A percentile compares a stretch with the other conserved stretches of the same genome.
Evolutionary conservation across 179 eudicot species (phyloP).

Genomic region (Sideroxylon spinosum): DNA sequence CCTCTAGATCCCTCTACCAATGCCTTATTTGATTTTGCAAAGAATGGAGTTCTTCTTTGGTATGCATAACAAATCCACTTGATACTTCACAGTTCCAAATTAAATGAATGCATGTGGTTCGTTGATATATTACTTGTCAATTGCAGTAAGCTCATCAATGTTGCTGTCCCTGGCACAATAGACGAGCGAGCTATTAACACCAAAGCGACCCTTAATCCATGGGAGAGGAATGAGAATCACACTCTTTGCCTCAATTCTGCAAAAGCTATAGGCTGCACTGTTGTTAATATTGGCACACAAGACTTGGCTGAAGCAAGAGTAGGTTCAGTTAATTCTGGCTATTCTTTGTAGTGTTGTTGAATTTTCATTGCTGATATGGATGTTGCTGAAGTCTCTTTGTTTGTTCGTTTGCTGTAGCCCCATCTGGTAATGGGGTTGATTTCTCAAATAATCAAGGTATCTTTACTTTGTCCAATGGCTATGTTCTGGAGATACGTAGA

Average conservation of each 20-base stretch:
- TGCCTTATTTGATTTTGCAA: slow-evolving; percentile 67
- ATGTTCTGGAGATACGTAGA: not conserved
- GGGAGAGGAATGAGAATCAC: slow-evolving; percentile 85
- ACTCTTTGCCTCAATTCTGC: slow-evolving; percentile 82
- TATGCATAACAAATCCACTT: slow-evolving; percentile 19
- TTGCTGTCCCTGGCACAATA: slow-evolving; percentile 81
- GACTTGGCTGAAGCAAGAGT: slow-evolving; percentile 80
- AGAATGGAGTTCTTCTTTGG: slow-evolving; percentile 83
- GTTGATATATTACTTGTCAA: slow-evolving; percentile 11
- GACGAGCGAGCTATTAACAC: slow-evolving; percentile 85
- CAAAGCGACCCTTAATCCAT: slow-evolving; percentile 55
- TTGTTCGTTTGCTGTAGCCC: slow-evolving; percentile 37
- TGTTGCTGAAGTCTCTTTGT: slow-evolving; percentile 13
- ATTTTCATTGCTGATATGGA: not conserved
- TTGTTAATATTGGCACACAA: slow-evolving; percentile 76
- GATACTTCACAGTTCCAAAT: not conserved
- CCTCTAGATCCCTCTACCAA: slow-evolving; percentile 62
- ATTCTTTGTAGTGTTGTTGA: not conserved
- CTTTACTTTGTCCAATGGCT: not conserved
- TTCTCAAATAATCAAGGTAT: slow-evolving; percentile 83
- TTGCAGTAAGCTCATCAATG: slow-evolving; percentile 77
- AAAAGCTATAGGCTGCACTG: slow-evolving; percentile 88
- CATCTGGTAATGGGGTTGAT: slow-evolving; percentile 77
- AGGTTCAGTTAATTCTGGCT: slow-evolving; percentile 27
- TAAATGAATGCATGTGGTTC: slow-evolving; percentile 6